Conservation (phyloP, 306 rosid species). For the Acacia crassicarpa region DNA sequence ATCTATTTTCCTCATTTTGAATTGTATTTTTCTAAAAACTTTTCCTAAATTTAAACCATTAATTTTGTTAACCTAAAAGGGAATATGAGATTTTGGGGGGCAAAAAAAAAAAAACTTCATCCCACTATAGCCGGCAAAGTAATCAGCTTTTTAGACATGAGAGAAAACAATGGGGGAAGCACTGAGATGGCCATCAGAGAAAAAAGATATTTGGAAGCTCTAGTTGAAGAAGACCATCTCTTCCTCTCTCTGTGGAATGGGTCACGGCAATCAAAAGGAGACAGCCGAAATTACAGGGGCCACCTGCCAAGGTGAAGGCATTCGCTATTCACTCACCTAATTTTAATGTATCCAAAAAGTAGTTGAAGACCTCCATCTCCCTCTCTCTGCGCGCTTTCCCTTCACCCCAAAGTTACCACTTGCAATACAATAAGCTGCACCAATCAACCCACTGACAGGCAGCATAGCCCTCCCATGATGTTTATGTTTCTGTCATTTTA, state of each 20-base stretch:
- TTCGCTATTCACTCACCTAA: neutral
- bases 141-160: neutral
- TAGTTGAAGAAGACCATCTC: neutral
- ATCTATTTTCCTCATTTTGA: too few species aligned
- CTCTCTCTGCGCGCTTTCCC: neutral
- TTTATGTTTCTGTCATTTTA: neutral
- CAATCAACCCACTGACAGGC: conserved; percentile 43
- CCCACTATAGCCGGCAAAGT: neutral
- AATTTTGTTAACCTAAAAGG: too few species aligned
- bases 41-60: too few species aligned
- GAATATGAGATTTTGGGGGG: too few species aligned
- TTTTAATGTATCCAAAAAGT: neutral
- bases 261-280: neutral
- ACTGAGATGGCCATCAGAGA: neutral
- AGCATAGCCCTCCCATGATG: conserved; percentile 33
- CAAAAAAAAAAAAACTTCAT: too few species aligned
- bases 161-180: neutral
- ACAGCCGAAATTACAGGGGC: neutral
- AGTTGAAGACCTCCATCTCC: neutral
- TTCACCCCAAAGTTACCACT: conserved; percentile 30
- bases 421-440: conserved; percentile 19
- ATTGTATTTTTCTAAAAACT: too few species aligned
- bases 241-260: neutral
- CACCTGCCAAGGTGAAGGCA: neutral
- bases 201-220: neutral